Percentiles rank a stretch among this genome's conserved stretches.
phyloP scores from a whole-genome alignment of 129 eudicot species.

The Arctium minus region DNA sequence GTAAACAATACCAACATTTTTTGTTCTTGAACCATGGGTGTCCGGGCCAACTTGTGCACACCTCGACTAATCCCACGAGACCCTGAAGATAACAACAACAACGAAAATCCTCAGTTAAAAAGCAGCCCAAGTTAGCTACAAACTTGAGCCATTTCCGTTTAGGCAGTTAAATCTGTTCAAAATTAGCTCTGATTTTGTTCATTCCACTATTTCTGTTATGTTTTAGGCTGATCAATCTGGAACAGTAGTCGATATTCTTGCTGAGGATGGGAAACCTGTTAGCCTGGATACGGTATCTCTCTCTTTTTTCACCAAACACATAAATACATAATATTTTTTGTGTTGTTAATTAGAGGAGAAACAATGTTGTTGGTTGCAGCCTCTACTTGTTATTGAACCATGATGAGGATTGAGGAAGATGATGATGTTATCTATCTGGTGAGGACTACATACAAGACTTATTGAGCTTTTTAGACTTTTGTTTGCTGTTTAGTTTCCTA shows the following conservation, averaged over 20 bases:
- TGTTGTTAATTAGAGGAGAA: constrained; percentile 2
- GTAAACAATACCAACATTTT: neutral
- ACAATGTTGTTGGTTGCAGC: constrained; percentile 45
- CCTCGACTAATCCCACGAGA: too few species aligned
- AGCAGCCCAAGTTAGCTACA: neutral
- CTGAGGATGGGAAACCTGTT: constrained; percentile 80
- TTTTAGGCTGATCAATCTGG: constrained; percentile 77
- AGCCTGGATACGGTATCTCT: constrained; percentile 58
- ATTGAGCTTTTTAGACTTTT: constrained; percentile 32
- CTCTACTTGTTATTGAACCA: constrained; percentile 68
- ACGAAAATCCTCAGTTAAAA: neutral
- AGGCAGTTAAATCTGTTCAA: too few species aligned
- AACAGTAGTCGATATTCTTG: constrained; percentile 64
- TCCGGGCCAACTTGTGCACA: too few species aligned
- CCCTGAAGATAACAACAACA: too few species aligned
- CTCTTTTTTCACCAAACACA: neutral
- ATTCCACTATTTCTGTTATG: constrained; percentile 5
- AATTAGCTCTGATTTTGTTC: neutral
- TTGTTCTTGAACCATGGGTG: neutral
- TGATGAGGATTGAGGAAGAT: constrained; percentile 42
- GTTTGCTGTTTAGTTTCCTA: constrained; percentile 22
- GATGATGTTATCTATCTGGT: neutral
- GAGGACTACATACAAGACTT: constrained; percentile 6
- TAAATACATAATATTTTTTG: neutral
- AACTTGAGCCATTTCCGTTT: too few species aligned